Percentiles rank a stretch among this genome's conserved stretches.
Evolutionary conservation across 805 yeast genomes (phyloP).

Genomic region (Cephaloascus fragrans): DNA sequence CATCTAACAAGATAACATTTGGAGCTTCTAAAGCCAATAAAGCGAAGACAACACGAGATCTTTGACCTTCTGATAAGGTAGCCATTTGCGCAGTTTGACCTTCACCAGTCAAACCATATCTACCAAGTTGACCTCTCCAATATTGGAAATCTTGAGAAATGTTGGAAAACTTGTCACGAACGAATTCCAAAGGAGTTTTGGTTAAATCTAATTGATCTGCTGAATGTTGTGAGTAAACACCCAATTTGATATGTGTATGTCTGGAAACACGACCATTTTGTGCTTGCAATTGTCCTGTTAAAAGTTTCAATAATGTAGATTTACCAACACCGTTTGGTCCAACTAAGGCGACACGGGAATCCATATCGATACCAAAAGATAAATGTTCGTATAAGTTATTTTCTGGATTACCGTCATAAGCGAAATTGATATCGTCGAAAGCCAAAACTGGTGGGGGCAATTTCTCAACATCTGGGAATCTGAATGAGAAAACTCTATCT

Average conservation of each 20-base stretch:
- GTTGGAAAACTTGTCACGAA: constrained; percentile 83
- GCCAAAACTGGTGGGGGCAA: constrained; percentile 98
- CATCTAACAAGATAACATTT: constrained; percentile 90
- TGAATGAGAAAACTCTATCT: constrained; percentile 89
- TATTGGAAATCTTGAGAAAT: constrained; percentile 97
- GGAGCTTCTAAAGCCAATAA: constrained; percentile 92
- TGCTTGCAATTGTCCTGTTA: constrained; percentile 90
- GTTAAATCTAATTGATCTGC: constrained; percentile 96
- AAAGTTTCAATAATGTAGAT: constrained; percentile 87
- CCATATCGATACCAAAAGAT: constrained; percentile 99
- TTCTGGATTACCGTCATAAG: constrained; percentile 77
- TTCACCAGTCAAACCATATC: constrained; percentile 98
- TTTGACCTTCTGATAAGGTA: constrained; percentile 96
- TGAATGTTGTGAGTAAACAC: constrained; percentile 98
- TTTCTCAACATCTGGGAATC: constrained; percentile 92
- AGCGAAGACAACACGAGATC: constrained; percentile 98
- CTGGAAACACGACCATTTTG: constrained; percentile 94
- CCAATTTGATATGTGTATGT: constrained; percentile 95
- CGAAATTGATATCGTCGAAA: constrained; percentile 88
- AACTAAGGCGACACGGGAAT: constrained; percentile 93
- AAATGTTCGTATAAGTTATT: constrained; percentile 83
- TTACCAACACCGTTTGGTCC: constrained; percentile 99
- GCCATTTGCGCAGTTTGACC: constrained; percentile 99
- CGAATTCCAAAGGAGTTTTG: constrained; percentile 92
- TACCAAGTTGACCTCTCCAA: constrained; percentile 96